phyloP scores from a whole-genome alignment of 2,329 filamentous ascomycete genomes.

The Coniochaeta prunicola region DNA sequence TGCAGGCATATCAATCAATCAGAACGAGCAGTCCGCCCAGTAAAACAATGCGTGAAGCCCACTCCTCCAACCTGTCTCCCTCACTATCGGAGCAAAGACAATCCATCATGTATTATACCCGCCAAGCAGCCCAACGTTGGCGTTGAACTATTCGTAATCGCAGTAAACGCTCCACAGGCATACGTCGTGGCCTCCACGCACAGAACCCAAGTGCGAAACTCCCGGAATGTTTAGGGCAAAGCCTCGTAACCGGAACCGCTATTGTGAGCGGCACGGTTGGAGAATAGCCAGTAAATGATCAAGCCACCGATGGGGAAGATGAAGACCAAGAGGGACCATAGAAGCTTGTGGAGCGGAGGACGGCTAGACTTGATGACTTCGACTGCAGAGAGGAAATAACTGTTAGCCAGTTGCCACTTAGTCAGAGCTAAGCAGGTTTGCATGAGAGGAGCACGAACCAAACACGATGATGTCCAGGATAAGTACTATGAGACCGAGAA shows the following conservation, averaged over 20 bases:
- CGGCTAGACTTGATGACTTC: constrained; percentile 60
- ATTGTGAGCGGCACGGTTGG: constrained; percentile 50
- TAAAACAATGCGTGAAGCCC: too few relatives aligned
- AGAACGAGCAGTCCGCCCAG: too few relatives aligned
- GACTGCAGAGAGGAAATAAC: constrained; percentile 31
- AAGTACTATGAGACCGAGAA: constrained; percentile 53
- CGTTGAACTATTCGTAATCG: too few relatives aligned
- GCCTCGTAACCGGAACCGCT: constrained; percentile 47
- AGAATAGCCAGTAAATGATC: constrained; percentile 58
- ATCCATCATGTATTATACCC: too few relatives aligned
- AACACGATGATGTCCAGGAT: constrained; percentile 57
- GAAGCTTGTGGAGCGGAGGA: constrained; percentile 46
- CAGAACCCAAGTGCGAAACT: not conserved
- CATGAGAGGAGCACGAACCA: constrained; percentile 34
- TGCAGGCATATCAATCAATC: too few relatives aligned
- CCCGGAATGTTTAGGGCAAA: constrained; percentile 19
- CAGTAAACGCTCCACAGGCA: not conserved
- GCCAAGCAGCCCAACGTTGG: too few relatives aligned
- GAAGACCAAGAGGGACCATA: constrained; percentile 58
- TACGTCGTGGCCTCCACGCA: not conserved
- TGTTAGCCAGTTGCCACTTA: constrained; percentile 5
- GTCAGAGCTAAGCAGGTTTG: not conserved
- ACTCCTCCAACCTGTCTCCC: too few relatives aligned
- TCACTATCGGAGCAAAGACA: too few relatives aligned
- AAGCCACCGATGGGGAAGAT: constrained; percentile 56